phyloP scores from a whole-genome alignment of 345 rosid genomes.

The Leavenworthia alabamica region DNA sequence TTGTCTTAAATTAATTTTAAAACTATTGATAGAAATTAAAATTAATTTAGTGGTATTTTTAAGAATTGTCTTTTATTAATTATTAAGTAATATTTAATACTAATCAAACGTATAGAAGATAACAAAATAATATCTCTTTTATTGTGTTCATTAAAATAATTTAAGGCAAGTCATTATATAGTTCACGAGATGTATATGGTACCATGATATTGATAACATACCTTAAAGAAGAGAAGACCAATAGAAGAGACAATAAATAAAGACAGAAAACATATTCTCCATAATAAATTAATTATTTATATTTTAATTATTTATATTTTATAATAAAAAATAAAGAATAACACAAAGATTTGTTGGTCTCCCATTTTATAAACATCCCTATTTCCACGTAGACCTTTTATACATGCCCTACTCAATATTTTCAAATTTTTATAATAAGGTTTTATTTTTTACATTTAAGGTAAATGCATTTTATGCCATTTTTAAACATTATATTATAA shows the following conservation, averaged over 20 bases:
- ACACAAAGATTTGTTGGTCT: constrained; percentile 16
- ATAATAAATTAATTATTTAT: background rate
- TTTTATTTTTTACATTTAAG: background rate
- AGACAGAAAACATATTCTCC: constrained; percentile 26
- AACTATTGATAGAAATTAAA: too few species aligned
- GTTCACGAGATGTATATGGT: constrained; percentile 36
- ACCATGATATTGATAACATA: constrained; percentile 21
- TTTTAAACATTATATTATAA: background rate
- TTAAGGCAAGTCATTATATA: constrained; percentile 28
- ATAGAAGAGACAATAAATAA: constrained; percentile 31
- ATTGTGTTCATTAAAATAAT: constrained; percentile 11
- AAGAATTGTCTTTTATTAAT: too few species aligned
- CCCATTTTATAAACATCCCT: too few species aligned
- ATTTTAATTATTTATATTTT: too few species aligned
- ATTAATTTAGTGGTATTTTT: too few species aligned
- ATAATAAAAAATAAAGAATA: too few species aligned
- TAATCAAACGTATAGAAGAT: constrained; percentile 22
- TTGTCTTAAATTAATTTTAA: too few species aligned
- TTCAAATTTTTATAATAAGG: background rate
- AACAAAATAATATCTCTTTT: background rate
- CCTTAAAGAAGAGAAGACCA: constrained; percentile 25
- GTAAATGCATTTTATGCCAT: background rate
- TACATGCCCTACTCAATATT: constrained; percentile 9
- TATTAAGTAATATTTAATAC: background rate
- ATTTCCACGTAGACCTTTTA: too few species aligned